A percentile compares a stretch with the other conserved stretches of the same genome.
phyloP scores from a whole-genome alignment of 176 grass and related monocot genomes.

The Microstegium vimineum region DNA sequence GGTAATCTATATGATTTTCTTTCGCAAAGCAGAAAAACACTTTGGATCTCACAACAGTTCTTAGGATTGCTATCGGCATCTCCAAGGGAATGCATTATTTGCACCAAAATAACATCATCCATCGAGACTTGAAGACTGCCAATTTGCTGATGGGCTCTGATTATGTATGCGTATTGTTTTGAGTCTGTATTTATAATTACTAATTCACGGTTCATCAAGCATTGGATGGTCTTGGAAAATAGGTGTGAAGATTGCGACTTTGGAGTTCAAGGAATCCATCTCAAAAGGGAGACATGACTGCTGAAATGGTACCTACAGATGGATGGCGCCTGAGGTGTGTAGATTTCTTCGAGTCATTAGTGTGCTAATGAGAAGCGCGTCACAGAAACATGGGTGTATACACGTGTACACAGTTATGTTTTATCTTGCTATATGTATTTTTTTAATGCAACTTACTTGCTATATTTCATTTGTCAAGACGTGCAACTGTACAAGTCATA shows the following conservation, averaged over 20 bases:
- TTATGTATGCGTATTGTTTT: constrained; percentile 45
- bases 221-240: constrained; percentile 28
- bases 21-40: constrained; percentile 57
- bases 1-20: constrained; percentile 96
- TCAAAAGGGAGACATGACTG: constrained; percentile 85
- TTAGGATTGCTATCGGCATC: constrained; percentile 81
- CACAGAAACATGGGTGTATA: background rate
- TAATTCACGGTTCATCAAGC: constrained; percentile 28
- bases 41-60: constrained; percentile 63
- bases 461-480: background rate
- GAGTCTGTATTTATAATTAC: background rate
- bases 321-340: constrained; percentile 98
- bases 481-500: background rate
- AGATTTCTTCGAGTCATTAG: background rate
- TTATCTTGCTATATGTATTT: background rate
- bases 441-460: background rate
- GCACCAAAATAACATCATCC: constrained; percentile 87
- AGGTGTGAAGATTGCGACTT: constrained; percentile 98
- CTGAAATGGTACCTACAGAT: constrained; percentile 96
- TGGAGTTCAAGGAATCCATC: constrained; percentile 74
- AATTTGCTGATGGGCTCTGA: constrained; percentile 77
- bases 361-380: background rate
- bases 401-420: background rate
- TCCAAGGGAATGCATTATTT: constrained; percentile 93
- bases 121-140: constrained; percentile 91